phyloP scores from a whole-genome alignment of 257 asterid species.

The Cruciata laevipes region DNA sequence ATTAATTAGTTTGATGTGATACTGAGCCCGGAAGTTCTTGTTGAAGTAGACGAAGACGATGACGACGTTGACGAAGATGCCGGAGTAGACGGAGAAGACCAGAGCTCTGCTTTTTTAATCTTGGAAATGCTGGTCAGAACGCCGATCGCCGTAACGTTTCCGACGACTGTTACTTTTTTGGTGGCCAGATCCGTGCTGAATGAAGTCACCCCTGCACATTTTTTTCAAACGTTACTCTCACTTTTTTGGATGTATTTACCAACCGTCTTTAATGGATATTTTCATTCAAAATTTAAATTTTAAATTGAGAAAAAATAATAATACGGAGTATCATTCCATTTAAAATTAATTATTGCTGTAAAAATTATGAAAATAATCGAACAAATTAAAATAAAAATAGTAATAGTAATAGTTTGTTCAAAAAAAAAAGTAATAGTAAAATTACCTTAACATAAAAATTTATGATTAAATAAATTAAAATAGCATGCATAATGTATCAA shows the following conservation, averaged over 20 bases:
- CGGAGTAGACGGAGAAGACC: constrained; percentile 48
- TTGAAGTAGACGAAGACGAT: constrained; percentile 3
- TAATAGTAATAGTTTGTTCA: too few relatives aligned
- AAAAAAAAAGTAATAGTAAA: too few relatives aligned
- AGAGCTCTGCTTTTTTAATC: constrained; percentile 73
- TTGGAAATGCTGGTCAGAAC: constrained; percentile 71
- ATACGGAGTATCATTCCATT: too few relatives aligned
- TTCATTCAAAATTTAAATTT: neutral
- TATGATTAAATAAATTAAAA: too few relatives aligned
- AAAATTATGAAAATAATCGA: too few relatives aligned
- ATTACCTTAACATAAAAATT: too few relatives aligned
- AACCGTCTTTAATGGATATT: neutral
- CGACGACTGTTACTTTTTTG: constrained; percentile 65
- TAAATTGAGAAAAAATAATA: too few relatives aligned
- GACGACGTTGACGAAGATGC: constrained; percentile 25
- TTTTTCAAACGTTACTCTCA: neutral
- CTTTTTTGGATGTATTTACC: neutral
- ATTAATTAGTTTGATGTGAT: constrained; percentile 1
- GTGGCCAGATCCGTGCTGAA: constrained; percentile 65
- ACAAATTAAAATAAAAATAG: too few relatives aligned
- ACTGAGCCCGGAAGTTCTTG: neutral
- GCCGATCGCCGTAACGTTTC: constrained; percentile 61
- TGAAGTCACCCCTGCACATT: constrained; percentile 67
- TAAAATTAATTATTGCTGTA: too few relatives aligned
- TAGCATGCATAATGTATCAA: too few relatives aligned